Conservation (phyloP, 2,329 filamentous ascomycete species). For the Trichoderma lentiforme region DNA sequence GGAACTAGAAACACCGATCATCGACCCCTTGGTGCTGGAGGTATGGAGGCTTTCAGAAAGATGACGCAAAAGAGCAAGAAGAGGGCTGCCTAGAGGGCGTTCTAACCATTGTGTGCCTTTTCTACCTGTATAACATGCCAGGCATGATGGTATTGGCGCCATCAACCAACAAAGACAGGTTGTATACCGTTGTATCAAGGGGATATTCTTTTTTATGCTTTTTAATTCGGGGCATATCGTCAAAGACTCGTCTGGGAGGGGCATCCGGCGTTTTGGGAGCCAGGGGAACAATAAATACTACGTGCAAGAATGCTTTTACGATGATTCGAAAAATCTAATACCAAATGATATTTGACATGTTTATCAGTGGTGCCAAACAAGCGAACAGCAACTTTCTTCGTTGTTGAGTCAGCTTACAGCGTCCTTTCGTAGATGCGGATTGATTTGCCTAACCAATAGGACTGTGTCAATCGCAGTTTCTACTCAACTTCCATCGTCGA, state of each 20-base stretch:
- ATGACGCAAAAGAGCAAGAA: constrained; percentile 65
- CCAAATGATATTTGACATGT: not conserved
- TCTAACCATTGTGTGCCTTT: not conserved
- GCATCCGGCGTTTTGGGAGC: constrained; percentile 14
- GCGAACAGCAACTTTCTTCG: not conserved
- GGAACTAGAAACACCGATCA: constrained; percentile 49
- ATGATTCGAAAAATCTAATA: not conserved
- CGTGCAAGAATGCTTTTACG: not conserved
- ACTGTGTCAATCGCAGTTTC: no score
- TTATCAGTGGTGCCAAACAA: not conserved
- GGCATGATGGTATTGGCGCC: not conserved
- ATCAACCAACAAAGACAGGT: not conserved
- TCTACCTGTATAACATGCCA: not conserved
- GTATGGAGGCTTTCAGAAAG: constrained; percentile 62
- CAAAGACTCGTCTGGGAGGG: not conserved
- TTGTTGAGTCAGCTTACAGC: not conserved
- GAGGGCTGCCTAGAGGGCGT: constrained; percentile 24
- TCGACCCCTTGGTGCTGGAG: constrained; percentile 60
- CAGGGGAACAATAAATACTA: not conserved
- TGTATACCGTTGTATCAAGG: not conserved
- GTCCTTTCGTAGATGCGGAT: no score
- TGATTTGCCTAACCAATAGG: no score
- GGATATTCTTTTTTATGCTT: not conserved
- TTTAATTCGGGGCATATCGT: not conserved
- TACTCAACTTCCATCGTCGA: no score